These are phyloP conservation scores for Umbelopsis vinacea DNA, from an alignment of 192 early-diverging fungal genomes.

Conservation along the genomic window DNA sequence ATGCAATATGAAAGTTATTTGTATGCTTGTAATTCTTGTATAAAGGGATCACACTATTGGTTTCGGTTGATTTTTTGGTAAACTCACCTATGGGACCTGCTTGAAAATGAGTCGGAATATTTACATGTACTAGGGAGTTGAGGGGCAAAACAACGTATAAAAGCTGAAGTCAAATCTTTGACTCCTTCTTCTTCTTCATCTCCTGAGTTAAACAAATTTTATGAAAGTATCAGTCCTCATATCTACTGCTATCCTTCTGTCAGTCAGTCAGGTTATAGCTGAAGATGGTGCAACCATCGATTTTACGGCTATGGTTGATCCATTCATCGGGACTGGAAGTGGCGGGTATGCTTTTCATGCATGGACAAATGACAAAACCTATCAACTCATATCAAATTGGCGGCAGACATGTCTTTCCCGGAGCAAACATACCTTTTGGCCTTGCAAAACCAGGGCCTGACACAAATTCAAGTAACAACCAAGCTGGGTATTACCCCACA, in stretches of 20 bases:
- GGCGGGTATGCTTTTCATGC: neutral
- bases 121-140: neutral
- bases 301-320: slow-evolving; percentile 13
- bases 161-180: neutral
- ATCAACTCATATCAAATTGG: neutral
- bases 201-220: neutral
- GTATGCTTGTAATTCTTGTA: too few relatives aligned
- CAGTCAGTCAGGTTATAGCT: neutral
- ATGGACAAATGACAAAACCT: neutral
- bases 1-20: too few relatives aligned
- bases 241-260: neutral
- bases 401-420: slow-evolving; percentile 13
- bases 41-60: too few relatives aligned
- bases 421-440: slow-evolving; percentile 35
- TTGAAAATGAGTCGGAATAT: too few relatives aligned
- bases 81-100: too few relatives aligned
- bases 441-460: slow-evolving; percentile 42
- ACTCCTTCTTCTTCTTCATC: too few relatives aligned
- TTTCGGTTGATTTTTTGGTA: too few relatives aligned
- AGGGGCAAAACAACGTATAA: neutral
- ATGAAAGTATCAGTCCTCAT: neutral
- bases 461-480: slow-evolving; percentile 23
- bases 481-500: slow-evolving; percentile 32
- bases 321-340: slow-evolving; percentile 13
- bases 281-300: neutral